Base-by-base conservation (phyloP, 2,329 filamentous ascomycete species). In the Sclerotinia glacialis region DNA sequence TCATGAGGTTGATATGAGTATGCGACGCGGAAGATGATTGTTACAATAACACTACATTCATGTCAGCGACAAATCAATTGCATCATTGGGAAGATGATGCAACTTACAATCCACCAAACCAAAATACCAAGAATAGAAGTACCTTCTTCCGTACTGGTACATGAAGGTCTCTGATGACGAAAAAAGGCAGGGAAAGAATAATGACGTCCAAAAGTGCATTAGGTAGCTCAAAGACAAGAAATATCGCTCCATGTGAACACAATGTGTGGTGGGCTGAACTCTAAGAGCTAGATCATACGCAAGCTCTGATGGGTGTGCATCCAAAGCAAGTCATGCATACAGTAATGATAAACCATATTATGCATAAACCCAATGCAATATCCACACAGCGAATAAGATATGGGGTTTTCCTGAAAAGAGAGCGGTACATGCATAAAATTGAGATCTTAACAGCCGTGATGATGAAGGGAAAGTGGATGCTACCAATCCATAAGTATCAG, bases 61-160 rank as follows among this genome's bases (percentile, higher is more conserved):
- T 26, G 46, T 66, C n/a, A 66, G n/a, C 26, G 3, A 8, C 7
- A 44, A 11, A 2, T 18, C 9, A 8, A 5, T 16, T 59, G 3
- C 9, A 53, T 11, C 0, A 2, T 12, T 28, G 37, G 23, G 11
- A 34, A 23, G 47, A 34, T 4, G 9, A 23, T 16, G 5, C 12
- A 4, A 66, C 64, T 61, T 52, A 66, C 64, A 66, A 66, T 16
- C 64, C 64, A n/a, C 64, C 64, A 6, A 46, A 40, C 46, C 55
- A 66, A n/a, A 66, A 66, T 23, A 66, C 46, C 26, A 66, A 42
- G 26, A 61, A 49, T 11, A 66, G 37, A 14, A 66, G 55, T 5
- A 54, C 11, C 26, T 66, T 66, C 37, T 66, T 66, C 8, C 64
- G 55, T 37, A 61, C 14, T 53, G 64, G 55, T 23, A 66, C 46